Conservation (phyloP, 768 basidiomycete species). For the Trametes sanguinea region DNA sequence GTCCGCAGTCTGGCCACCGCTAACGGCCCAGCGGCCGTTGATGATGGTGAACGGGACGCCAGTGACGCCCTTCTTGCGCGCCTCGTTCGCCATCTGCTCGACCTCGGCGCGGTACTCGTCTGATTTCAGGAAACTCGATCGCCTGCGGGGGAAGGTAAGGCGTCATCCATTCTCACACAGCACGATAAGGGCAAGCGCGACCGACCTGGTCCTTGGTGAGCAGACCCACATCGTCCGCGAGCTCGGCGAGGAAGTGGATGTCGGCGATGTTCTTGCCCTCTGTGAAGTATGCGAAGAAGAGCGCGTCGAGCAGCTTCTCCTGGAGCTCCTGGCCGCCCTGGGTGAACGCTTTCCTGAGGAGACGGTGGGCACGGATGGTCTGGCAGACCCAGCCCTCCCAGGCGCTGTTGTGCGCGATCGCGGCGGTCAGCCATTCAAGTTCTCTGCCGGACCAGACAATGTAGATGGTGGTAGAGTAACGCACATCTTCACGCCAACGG, state of each 20-base stretch:
- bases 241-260: constrained; percentile 54
- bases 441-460: not conserved
- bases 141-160: constrained; percentile 44
- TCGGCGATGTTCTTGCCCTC: constrained; percentile 66
- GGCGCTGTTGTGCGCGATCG: constrained; percentile 40
- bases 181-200: constrained; percentile 10
- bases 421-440: not conserved
- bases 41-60: constrained; percentile 83
- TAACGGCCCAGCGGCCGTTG: constrained; percentile 76
- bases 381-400: constrained; percentile 63
- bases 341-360: constrained; percentile 67
- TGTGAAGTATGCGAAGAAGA: constrained; percentile 71
- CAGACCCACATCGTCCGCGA: constrained; percentile 56
- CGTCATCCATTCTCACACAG: constrained; percentile 18
- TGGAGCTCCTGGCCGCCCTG: constrained; percentile 64
- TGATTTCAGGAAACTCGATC: constrained; percentile 63
- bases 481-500: constrained; percentile 48
- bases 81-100: constrained; percentile 58
- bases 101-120: constrained; percentile 69
- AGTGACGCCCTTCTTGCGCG: constrained; percentile 65
- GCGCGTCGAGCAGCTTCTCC: constrained; percentile 50
- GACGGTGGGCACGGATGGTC: constrained; percentile 71
- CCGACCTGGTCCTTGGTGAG: constrained; percentile 64
- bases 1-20: constrained; percentile 71
- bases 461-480: constrained; percentile 23